A percentile compares a stretch with the other conserved stretches of the same genome.
Conservation (phyloP, 2,329 filamentous ascomycete genomes). For the Sclerotinia borealis region DNA sequence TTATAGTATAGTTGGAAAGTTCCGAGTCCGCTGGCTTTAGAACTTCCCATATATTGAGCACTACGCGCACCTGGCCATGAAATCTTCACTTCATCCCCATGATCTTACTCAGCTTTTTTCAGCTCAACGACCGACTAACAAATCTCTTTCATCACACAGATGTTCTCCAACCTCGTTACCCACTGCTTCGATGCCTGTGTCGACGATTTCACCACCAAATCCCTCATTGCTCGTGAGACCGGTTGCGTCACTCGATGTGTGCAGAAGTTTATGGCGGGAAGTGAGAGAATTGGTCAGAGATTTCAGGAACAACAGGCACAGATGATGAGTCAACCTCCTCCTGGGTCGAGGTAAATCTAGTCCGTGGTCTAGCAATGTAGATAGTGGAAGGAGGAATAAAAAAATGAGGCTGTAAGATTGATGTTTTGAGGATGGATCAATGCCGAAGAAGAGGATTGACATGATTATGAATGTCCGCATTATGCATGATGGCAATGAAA, state of each 20-base stretch:
- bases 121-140: not conserved
- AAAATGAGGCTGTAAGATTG: not conserved
- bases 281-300: slow-evolving; percentile 82
- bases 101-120: not conserved
- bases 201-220: slow-evolving; percentile 98
- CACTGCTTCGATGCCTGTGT: slow-evolving; percentile 96
- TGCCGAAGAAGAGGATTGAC: not conserved
- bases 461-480: not conserved
- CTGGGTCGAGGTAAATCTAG: slow-evolving; percentile 22
- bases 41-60: not conserved
- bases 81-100: not conserved
- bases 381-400: not conserved
- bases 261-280: slow-evolving; percentile 90
- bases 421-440: not conserved
- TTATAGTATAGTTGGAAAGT: not conserved
- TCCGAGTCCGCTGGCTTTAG: not conserved
- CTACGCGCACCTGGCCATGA: not conserved
- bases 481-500: not conserved
- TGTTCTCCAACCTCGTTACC: slow-evolving; percentile 65
- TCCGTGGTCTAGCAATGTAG: not conserved
- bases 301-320: slow-evolving; percentile 68
- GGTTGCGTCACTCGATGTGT: slow-evolving; percentile 93
- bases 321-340: slow-evolving; percentile 40
- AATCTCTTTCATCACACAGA: slow-evolving; percentile 33
- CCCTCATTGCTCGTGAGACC: slow-evolving; percentile 78